Conservation (phyloP, 495 filamentous ascomycete species). For the Chaetomium fimeti region DNA sequence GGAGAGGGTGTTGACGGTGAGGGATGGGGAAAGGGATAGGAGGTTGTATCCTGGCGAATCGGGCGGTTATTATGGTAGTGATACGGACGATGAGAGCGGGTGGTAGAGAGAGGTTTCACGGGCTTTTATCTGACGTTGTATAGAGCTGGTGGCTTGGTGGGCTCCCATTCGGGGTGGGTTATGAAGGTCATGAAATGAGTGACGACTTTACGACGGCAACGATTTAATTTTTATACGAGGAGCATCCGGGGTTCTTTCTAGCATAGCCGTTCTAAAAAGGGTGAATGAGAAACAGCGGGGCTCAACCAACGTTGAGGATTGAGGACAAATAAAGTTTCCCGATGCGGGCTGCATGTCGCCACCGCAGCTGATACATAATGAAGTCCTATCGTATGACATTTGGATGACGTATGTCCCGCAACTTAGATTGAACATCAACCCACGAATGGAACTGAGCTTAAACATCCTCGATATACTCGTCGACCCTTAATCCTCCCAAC, state of each 20-base stretch:
- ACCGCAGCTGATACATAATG: too few species aligned
- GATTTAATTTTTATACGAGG: neutral
- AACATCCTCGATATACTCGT: neutral
- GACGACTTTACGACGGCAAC: neutral
- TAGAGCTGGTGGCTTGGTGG: too few species aligned
- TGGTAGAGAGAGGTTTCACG: neutral
- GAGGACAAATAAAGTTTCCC: too few species aligned
- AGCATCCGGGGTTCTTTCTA: neutral
- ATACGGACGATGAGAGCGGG: slow-evolving; percentile 8
- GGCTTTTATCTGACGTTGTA: neutral
- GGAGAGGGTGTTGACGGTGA: neutral
- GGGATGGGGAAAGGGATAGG: slow-evolving; percentile 7
- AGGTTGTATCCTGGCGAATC: neutral
- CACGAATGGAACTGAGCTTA: neutral
- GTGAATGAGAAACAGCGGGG: too few species aligned
- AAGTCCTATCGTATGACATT: too few species aligned
- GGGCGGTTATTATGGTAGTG: slow-evolving; percentile 2
- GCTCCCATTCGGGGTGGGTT: neutral
- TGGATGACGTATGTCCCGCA: neutral
- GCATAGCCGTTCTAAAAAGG: neutral
- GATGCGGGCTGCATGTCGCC: too few species aligned
- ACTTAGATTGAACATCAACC: neutral
- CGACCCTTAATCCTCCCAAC: too few species aligned
- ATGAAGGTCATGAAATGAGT: neutral
- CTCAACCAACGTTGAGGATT: too few species aligned